Evolutionary conservation across 495 filamentous ascomycete species (phyloP), one percentile per base, ranked within the genome.

Genomic region (Daldinia concentrica): DNA sequence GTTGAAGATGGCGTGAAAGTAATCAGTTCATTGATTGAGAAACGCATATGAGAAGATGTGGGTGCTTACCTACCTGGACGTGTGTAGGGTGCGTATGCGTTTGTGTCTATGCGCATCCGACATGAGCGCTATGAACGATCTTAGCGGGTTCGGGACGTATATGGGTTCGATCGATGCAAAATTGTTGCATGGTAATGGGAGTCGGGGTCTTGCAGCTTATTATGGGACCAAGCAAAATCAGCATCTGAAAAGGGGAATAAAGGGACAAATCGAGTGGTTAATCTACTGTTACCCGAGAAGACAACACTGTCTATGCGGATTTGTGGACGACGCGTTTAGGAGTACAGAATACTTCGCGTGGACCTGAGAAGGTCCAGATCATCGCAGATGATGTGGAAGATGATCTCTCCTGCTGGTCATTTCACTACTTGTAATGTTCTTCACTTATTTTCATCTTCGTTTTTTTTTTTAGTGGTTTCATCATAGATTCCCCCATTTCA

Each of bases 391-490:
- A 68, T 69, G 70, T 66, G 69, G 56, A 74, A 68, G 75, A 64
- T 69, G 71, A 76, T 73, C 68, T 59, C 71, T 55, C 71, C 70
- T 60, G 72, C 66, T 72, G 74, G 76, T 72, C 71, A 72, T 78
- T 78, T 76, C 74, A 72, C 67, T 76, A 73, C 70, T 78, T 78
- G 76, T 78, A 78, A 78, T 78, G 76, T 76, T 78, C 70, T 74
- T 76, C 70, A 58, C 56, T 75, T 72, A 72, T 61, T 74, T 74
- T 66, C 74, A 24, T 74, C 65, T 65, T 72, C 57, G 52, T 57
- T 70, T 69, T 58, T 29, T 29, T 30, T 72, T 72, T 62, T 71
- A 72, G 65, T 74, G 71, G 71, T 76, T 78, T 68, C 55, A 63
- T 76, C 74, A 78, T 78, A 78, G 76, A 78, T 78, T 78, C 76